A percentile compares a stretch with the other conserved stretches of the same genome.
Conservation (phyloP, 2,329 filamentous ascomycete species). For the Aspergillus awamori region DNA sequence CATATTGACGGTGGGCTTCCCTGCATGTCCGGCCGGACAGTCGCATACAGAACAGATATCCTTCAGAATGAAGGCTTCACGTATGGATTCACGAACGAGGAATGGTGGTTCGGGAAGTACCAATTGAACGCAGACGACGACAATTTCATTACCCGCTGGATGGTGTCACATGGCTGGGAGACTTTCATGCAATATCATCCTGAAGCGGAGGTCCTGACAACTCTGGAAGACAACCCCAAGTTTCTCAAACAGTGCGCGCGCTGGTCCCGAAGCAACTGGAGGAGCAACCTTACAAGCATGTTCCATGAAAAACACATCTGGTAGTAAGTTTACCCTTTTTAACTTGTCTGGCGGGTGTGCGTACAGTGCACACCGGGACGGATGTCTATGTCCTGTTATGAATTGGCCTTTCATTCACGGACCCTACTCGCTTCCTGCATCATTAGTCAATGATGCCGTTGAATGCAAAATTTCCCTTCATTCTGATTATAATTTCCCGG, state of each 20-base stretch:
- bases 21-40: slow-evolving; percentile 92
- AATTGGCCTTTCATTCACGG: not conserved
- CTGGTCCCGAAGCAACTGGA: slow-evolving; percentile 97
- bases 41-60: slow-evolving; percentile 87
- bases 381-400: not conserved
- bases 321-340: slow-evolving; percentile 65
- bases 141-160: slow-evolving; percentile 96
- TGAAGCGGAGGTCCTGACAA: slow-evolving; percentile 90
- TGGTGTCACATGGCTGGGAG: slow-evolving; percentile 89
- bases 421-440: not conserved
- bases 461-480: not conserved
- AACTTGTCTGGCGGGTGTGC: not conserved
- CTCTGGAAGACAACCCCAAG: slow-evolving; percentile 82
- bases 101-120: slow-evolving; percentile 75
- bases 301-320: slow-evolving; percentile 81
- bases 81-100: slow-evolving; percentile 86
- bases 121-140: slow-evolving; percentile 96
- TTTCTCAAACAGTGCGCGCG: slow-evolving; percentile 92
- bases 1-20: slow-evolving; percentile 95
- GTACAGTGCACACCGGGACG: not conserved
- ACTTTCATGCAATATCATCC: slow-evolving; percentile 93
- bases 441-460: not conserved
- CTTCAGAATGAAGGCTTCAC: slow-evolving; percentile 83
- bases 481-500: not conserved
- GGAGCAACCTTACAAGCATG: slow-evolving; percentile 91